Base-by-base conservation (phyloP, 345 rosid genomes). In the Camelina hispida region DNA sequence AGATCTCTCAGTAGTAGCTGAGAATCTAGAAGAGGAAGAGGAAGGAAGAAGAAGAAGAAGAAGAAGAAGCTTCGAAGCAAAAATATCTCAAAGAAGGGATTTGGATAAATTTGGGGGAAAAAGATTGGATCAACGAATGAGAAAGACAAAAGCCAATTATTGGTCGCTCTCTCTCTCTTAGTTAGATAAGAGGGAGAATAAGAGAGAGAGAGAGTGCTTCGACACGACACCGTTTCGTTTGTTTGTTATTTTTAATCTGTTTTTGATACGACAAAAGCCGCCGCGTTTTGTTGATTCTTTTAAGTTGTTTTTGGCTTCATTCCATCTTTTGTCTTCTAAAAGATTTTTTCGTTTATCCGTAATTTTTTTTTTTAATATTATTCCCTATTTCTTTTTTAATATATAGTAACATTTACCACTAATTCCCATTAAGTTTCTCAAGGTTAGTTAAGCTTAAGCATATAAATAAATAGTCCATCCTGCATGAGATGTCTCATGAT, bases 151-250 rank as follows among this genome's bases (percentile, higher is more conserved):
- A 6, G 57, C 32, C 47, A 60, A 77, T 64, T 69, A 77, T 77
- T 71, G 76, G 80, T 77, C 80, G 52, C n/a, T n/a, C n/a, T n/a
- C n/a, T n/a, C 78, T 74, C 32, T 25, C 28, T 9, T 20, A 17
- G 9, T 62, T 44, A 59, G 68, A 60, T 69, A 46, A 69, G 78
- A 74, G 69, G n/a, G n/a, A n/a, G 18, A 40, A 13, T 2, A 25
- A 25, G 28, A 14, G 43, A 37, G 11, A 34, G 9, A 8, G 40
- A 37, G 42, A 20, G 6, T 2, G 2, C 2, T 10, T 18, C 1
- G 0, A 61, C 55, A 68, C 75, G 80, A 16, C 60, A 3, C 5
- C 71, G 71, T 62, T 69, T 69, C 17, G 4, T n/a, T 10, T 11
- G 12, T 40, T 40, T 9, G 3, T 10, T 10, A 5, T 1, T 9